Evolutionary conservation across 2,329 filamentous ascomycete species (phyloP).

Genomic region (Fonsecaea nubica): DNA sequence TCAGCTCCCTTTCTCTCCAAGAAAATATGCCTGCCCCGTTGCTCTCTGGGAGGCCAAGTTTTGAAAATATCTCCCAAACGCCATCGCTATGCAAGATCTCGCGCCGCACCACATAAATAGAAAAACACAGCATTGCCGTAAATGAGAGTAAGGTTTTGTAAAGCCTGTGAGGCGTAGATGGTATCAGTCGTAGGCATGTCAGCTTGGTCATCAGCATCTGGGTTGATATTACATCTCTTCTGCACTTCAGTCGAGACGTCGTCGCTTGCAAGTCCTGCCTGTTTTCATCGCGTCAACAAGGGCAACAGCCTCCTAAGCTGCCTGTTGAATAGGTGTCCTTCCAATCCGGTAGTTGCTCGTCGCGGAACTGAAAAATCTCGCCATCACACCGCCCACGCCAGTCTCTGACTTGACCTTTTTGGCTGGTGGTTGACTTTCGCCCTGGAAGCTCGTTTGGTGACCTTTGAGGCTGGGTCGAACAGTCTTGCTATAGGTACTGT

Average conservation of each 20-base stretch:
- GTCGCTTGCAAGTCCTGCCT: constrained; percentile 17
- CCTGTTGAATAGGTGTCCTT: constrained; percentile 36
- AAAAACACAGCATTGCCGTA: constrained; percentile 6
- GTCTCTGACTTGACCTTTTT: constrained; percentile 51
- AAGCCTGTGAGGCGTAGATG: constrained; percentile 1
- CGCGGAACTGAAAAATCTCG: constrained; percentile 52
- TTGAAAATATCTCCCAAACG: constrained; percentile 18
- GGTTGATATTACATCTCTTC: constrained; percentile 16
- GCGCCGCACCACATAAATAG: neutral
- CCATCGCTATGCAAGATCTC: constrained; percentile 34
- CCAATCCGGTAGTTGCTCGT: constrained; percentile 47
- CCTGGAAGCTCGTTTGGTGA: constrained; percentile 40
- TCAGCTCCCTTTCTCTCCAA: constrained; percentile 3
- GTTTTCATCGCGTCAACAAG: neutral
- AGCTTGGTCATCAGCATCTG: constrained; percentile 29
- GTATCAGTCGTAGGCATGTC: constrained; percentile 10
- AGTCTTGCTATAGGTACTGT: constrained; percentile 31
- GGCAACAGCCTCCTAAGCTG: constrained; percentile 23
- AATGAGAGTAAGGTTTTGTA: constrained; percentile 11
- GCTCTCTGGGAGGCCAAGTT: neutral
- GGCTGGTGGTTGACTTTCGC: constrained; percentile 46
- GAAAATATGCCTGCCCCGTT: constrained; percentile 4
- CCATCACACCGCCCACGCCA: constrained; percentile 49
- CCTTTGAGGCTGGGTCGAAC: constrained; percentile 44
- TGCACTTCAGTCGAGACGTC: constrained; percentile 4